phyloP scores from a whole-genome alignment of 164 flowering plant species.

The Vitis amurensis region DNA sequence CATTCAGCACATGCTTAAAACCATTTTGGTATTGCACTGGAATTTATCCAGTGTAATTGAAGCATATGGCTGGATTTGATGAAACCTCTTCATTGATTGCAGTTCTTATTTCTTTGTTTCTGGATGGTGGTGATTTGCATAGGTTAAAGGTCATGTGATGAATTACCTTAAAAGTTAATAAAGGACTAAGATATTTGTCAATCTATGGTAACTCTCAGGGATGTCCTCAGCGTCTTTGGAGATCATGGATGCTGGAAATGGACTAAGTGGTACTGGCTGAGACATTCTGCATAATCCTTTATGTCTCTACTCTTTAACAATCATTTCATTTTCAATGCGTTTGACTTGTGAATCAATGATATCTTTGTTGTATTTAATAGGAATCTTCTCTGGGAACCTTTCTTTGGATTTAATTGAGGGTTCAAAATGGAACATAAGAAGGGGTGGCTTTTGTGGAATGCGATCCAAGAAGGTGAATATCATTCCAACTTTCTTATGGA shows the following conservation, averaged over 20 bases:
- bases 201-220: constrained; percentile 43
- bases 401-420: constrained; percentile 70
- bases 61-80: background rate
- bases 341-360: background rate
- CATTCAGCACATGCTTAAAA: too few species aligned
- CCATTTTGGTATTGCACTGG: background rate
- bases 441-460: constrained; percentile 99
- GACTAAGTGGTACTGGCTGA: constrained; percentile 42
- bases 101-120: background rate
- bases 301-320: background rate
- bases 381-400: constrained; percentile 89
- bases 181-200: background rate
- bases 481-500: background rate
- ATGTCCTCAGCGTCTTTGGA: constrained; percentile 91
- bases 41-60: background rate
- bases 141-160: background rate
- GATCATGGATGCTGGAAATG: constrained; percentile 62
- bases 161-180: background rate
- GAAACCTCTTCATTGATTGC: background rate
- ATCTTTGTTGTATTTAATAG: constrained; percentile 30
- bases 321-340: background rate
- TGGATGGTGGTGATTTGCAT: background rate
- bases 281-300: background rate
- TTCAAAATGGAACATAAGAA: constrained; percentile 70
- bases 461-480: constrained; percentile 77